phyloP scores from a whole-genome alignment of 1,284 basidiomycete species.

The Sanghuangporus weigelae region DNA sequence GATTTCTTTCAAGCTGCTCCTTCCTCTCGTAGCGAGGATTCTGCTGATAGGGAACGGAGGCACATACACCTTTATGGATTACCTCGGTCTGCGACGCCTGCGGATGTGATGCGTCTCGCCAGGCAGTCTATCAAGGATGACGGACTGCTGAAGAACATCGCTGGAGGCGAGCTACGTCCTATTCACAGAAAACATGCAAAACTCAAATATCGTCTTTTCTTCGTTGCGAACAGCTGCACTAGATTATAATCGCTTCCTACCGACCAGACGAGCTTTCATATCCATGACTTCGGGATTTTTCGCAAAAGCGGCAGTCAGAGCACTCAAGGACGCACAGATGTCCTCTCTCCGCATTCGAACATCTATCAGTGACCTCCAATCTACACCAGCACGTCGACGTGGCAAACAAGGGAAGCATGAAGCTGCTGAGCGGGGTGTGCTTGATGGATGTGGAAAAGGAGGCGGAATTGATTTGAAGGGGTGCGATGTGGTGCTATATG shows the following conservation, averaged over 20 bases:
- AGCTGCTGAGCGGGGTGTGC: slow-evolving; percentile 34
- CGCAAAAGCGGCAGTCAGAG: slow-evolving; percentile 35
- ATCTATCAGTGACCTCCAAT: slow-evolving; percentile 9
- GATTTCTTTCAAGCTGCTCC: neutral
- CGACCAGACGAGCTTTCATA: slow-evolving; percentile 52
- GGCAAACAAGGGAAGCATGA: slow-evolving; percentile 38
- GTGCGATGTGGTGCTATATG: slow-evolving; percentile 52
- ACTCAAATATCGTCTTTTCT: neutral
- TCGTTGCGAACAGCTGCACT: slow-evolving; percentile 42
- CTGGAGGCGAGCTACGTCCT: slow-evolving; percentile 36
- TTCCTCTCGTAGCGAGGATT: neutral
- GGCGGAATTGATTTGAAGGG: slow-evolving; percentile 44
- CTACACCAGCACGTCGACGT: slow-evolving; percentile 27
- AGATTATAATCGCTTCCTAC: slow-evolving; percentile 53
- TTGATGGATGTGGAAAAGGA: slow-evolving; percentile 47
- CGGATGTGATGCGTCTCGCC: slow-evolving; percentile 51
- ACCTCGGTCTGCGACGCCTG: slow-evolving; percentile 45
- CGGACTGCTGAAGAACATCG: slow-evolving; percentile 43
- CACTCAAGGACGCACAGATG: slow-evolving; percentile 38
- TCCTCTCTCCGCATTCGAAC: slow-evolving; percentile 35
- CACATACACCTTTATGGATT: slow-evolving; percentile 39
- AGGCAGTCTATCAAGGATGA: slow-evolving; percentile 26
- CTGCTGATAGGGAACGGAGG: neutral
- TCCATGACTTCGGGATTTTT: slow-evolving; percentile 43
- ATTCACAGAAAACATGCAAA: neutral